These are phyloP conservation scores for Trametes gibbosa DNA, from an alignment of 768 basidiomycete species.

Conservation along the genomic window DNA sequence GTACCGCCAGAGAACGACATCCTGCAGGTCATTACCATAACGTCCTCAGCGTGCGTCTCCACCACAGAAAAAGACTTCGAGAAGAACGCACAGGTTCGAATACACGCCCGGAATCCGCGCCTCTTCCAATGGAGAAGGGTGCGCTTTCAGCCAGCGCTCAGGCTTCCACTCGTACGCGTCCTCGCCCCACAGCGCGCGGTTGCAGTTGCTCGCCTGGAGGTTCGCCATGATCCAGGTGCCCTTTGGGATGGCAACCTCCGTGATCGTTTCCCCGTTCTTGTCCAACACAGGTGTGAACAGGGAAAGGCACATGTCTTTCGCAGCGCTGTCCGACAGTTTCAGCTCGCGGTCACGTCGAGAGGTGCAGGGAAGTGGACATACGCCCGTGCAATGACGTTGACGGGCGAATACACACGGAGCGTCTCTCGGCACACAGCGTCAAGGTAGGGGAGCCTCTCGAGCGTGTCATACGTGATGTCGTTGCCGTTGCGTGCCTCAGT, in stretches of 20 bases:
- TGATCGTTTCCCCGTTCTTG: slow-evolving; percentile 10
- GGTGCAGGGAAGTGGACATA: background rate
- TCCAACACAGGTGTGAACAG: slow-evolving; percentile 12
- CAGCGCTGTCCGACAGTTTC: background rate
- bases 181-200: slow-evolving; percentile 42
- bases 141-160: slow-evolving; percentile 39
- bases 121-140: slow-evolving; percentile 6
- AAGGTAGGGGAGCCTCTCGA: slow-evolving; percentile 49
- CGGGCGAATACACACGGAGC: slow-evolving; percentile 42
- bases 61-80: no score
- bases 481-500: slow-evolving; percentile 26
- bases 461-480: slow-evolving; percentile 27
- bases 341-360: background rate
- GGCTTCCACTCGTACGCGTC: slow-evolving; percentile 43
- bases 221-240: slow-evolving; percentile 39
- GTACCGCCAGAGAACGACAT: slow-evolving; percentile 26
- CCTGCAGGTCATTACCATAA: slow-evolving; percentile 1
- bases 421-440: slow-evolving; percentile 61
- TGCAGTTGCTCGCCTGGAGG: slow-evolving; percentile 39
- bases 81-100: slow-evolving; percentile 15
- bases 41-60: no score
- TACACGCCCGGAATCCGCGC: slow-evolving; percentile 21
- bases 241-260: slow-evolving; percentile 33
- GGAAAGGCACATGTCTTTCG: slow-evolving; percentile 34
- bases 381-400: slow-evolving; percentile 1